These are phyloP conservation scores for Diaporthe sp. DNA, from an alignment of 2,329 filamentous ascomycete species.

Conservation along the genomic window DNA sequence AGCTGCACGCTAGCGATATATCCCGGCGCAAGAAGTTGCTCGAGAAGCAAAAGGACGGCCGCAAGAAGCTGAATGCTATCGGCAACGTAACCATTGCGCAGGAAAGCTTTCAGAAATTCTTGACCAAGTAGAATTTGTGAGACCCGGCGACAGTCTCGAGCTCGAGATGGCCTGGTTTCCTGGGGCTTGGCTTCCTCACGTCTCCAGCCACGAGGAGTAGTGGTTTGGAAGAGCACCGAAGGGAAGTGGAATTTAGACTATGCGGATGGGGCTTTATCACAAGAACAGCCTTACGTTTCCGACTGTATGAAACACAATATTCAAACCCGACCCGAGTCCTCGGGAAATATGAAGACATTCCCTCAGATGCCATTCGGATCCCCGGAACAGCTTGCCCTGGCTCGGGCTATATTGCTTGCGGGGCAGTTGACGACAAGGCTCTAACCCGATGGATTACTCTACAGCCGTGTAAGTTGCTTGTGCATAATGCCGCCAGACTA, in stretches of 20 bases:
- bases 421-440: neutral
- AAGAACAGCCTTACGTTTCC: neutral
- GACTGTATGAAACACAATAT: neutral
- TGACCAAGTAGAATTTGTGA: conserved; percentile 74
- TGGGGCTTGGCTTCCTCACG: neutral
- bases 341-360: neutral
- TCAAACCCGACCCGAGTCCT: neutral
- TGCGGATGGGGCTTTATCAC: neutral
- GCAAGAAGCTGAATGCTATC: conserved; percentile 86
- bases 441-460: neutral
- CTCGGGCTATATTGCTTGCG: neutral
- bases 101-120: conserved; percentile 92
- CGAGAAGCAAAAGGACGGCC: conserved; percentile 96
- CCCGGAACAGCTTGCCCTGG: neutral
- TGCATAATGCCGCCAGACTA: neutral
- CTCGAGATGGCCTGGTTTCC: neutral
- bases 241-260: neutral
- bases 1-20: conserved; percentile 92
- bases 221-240: neutral
- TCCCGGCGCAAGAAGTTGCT: conserved; percentile 86
- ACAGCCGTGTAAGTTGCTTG: neutral
- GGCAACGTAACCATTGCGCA: conserved; percentile 98
- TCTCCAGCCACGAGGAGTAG: neutral
- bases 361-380: neutral
- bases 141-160: no score